Percentiles rank a stretch among this genome's conserved stretches.
Conservation (phyloP, 2,329 filamentous ascomycete species). For the Fusarium transvaalense region DNA sequence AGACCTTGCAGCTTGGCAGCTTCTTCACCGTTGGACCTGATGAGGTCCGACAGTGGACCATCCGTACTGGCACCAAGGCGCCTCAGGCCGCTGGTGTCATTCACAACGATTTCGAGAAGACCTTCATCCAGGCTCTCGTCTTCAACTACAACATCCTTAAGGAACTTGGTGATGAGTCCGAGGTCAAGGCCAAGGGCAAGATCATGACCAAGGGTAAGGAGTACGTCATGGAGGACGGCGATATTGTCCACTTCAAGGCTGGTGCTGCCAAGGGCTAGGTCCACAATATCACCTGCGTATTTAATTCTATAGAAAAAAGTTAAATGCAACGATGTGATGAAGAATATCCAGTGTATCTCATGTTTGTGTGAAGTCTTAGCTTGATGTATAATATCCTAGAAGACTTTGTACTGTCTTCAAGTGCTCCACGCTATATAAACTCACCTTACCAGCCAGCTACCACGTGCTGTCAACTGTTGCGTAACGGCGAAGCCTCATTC, state of each 20-base stretch:
- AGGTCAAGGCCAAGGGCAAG: constrained; percentile 94
- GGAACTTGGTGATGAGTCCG: constrained; percentile 88
- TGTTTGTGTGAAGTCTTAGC: background rate
- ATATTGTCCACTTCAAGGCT: constrained; percentile 88
- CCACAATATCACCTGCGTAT: constrained; percentile 22
- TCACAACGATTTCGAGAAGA: constrained; percentile 99
- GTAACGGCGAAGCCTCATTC: background rate
- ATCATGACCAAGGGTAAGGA: constrained; percentile 99
- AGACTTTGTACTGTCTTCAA: too few species aligned
- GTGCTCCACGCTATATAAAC: background rate
- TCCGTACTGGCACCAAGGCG: constrained; percentile 96
- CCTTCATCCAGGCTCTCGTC: constrained; percentile 95
- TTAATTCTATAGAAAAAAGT: constrained; percentile 40
- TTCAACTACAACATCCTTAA: constrained; percentile 88
- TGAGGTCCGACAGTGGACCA: constrained; percentile 98
- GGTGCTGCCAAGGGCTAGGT: constrained; percentile 79
- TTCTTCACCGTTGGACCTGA: constrained; percentile 98
- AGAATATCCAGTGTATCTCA: background rate
- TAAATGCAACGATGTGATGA: constrained; percentile 45
- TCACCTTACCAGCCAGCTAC: background rate
- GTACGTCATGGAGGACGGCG: constrained; percentile 88
- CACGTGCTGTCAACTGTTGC: background rate
- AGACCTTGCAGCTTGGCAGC: constrained; percentile 87
- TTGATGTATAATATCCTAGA: background rate
- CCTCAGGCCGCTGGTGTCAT: constrained; percentile 98